These are phyloP conservation scores for Albizia julibrissin DNA, from an alignment of 306 rosid genomes.

Conservation along the genomic window DNA sequence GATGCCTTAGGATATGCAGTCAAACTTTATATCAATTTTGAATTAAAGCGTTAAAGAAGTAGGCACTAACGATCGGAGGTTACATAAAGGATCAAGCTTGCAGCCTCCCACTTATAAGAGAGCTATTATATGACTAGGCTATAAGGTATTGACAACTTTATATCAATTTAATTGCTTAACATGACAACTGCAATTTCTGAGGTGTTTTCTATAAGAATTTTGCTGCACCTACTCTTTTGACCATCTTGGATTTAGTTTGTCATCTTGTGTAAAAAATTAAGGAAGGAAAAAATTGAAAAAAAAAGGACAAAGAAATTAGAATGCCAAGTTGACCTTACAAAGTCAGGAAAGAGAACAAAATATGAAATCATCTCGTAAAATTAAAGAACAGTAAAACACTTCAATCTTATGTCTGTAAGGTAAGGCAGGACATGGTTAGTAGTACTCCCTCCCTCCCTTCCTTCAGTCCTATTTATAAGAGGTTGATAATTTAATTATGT, in stretches of 20 bases:
- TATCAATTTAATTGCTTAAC: background rate
- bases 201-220: background rate
- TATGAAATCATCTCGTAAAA: background rate
- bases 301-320: background rate
- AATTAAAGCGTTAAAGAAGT: too few species aligned
- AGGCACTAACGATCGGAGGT: too few species aligned
- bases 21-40: too few species aligned
- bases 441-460: too few species aligned
- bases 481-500: too few species aligned
- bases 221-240: background rate
- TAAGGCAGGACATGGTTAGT: background rate
- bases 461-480: too few species aligned
- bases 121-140: too few species aligned
- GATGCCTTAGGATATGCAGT: background rate
- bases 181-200: background rate
- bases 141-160: too few species aligned
- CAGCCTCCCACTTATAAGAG: too few species aligned
- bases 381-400: background rate
- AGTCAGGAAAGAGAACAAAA: background rate
- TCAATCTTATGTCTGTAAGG: background rate
- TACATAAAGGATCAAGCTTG: too few species aligned
- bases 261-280: background rate
- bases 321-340: background rate
- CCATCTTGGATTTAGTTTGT: background rate
- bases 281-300: background rate